Conservation (phyloP, 2,329 filamentous ascomycete genomes). For the Phoma sp. region DNA sequence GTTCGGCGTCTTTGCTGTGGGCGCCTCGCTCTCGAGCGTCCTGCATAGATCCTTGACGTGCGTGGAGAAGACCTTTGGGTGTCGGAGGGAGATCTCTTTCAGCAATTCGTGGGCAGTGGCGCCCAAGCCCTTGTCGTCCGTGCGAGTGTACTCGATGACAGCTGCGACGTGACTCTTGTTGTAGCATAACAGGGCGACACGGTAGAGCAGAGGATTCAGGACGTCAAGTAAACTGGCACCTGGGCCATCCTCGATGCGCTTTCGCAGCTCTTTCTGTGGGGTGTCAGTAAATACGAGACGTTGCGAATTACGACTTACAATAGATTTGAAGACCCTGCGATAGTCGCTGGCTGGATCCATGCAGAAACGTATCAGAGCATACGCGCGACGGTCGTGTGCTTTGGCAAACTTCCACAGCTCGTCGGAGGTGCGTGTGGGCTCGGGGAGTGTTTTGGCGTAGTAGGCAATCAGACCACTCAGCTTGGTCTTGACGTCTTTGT, state of each 20-base stretch:
- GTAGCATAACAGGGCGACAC: slow-evolving; percentile 83
- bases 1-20: slow-evolving; percentile 70
- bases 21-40: slow-evolving; percentile 80
- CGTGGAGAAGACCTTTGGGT: slow-evolving; percentile 89
- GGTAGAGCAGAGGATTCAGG: slow-evolving; percentile 80
- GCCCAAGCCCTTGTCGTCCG: slow-evolving; percentile 79
- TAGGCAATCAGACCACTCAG: slow-evolving; percentile 76
- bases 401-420: slow-evolving; percentile 93
- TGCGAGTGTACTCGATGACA: slow-evolving; percentile 86
- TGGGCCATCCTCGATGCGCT: slow-evolving; percentile 74
- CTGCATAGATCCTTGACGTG: slow-evolving; percentile 92
- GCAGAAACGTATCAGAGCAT: slow-evolving; percentile 86
- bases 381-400: slow-evolving; percentile 85
- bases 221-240: slow-evolving; percentile 75
- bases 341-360: slow-evolving; percentile 89
- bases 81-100: slow-evolving; percentile 87
- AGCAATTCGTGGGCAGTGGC: slow-evolving; percentile 84
- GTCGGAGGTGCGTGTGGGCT: slow-evolving; percentile 71
- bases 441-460: slow-evolving; percentile 77
- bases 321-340: slow-evolving; percentile 84
- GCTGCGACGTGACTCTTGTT: slow-evolving; percentile 92
- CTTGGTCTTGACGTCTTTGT: slow-evolving; percentile 70
- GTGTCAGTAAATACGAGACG: slow-evolving; percentile 17
- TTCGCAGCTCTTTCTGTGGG: slow-evolving; percentile 75
- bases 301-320: slow-evolving; percentile 50